These are phyloP conservation scores for Chaetomium strumarium DNA, from an alignment of 2,329 filamentous ascomycete genomes.

Conservation along the genomic window DNA sequence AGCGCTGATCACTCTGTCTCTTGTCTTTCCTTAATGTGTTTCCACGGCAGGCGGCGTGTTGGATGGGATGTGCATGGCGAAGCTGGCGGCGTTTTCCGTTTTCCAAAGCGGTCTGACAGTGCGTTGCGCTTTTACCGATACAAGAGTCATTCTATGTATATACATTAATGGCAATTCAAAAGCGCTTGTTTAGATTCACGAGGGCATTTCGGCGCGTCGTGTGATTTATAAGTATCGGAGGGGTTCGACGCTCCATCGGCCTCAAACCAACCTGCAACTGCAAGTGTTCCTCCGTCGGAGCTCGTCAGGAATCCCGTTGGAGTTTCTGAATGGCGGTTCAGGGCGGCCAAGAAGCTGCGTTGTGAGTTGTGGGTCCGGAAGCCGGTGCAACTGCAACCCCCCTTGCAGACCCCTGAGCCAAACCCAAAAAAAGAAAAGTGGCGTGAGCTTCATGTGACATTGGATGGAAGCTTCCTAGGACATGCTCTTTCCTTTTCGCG, in stretches of 20 bases:
- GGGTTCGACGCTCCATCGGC: too few relatives aligned
- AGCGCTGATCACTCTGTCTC: constrained; percentile 7
- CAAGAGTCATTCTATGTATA: constrained; percentile 8
- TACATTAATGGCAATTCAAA: neutral
- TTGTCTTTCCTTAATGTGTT: constrained; percentile 14
- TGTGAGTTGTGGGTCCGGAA: too few relatives aligned
- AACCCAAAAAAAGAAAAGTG: neutral
- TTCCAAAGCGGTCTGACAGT: constrained; percentile 5
- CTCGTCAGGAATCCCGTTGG: too few relatives aligned
- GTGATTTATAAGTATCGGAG: too few relatives aligned
- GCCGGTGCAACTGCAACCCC: too few relatives aligned
- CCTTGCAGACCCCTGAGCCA: too few relatives aligned
- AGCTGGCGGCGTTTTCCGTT: neutral
- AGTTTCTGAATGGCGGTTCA: too few relatives aligned
- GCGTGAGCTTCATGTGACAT: constrained; percentile 1
- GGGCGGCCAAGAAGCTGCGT: too few relatives aligned
- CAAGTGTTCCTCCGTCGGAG: too few relatives aligned
- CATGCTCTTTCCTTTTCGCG: neutral
- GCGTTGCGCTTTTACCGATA: constrained; percentile 7
- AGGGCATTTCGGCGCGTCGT: neutral
- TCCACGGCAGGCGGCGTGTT: constrained; percentile 10
- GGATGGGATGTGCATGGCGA: constrained; percentile 7
- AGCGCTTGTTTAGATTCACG: neutral
- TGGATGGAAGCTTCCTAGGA: neutral
- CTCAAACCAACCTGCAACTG: too few relatives aligned